phyloP scores from a whole-genome alignment of 805 yeast genomes.

The Ogataea saltuana region DNA sequence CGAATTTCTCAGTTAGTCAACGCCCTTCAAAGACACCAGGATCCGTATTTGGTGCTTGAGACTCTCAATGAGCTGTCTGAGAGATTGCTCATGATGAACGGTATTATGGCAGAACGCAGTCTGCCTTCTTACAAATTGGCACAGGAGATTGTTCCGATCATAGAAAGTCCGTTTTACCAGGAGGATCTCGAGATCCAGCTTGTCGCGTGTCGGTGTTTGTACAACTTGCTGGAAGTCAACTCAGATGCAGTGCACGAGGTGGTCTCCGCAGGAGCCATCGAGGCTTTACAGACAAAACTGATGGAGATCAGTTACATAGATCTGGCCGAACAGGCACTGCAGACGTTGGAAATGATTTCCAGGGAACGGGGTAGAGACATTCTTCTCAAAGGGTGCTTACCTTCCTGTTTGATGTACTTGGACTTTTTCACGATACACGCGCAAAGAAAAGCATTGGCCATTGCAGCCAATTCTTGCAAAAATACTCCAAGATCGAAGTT shows the following conservation, averaged over 20 bases:
- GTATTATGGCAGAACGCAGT: slow-evolving; percentile 58
- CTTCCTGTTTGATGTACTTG: slow-evolving; percentile 66
- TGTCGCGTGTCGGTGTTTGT: slow-evolving; percentile 79
- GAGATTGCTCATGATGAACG: slow-evolving; percentile 62
- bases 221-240: slow-evolving; percentile 75
- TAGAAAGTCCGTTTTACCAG: slow-evolving; percentile 56
- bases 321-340: slow-evolving; percentile 87
- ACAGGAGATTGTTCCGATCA: slow-evolving; percentile 52
- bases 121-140: slow-evolving; percentile 63
- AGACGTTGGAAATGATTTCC: slow-evolving; percentile 68
- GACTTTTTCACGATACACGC: slow-evolving; percentile 91
- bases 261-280: slow-evolving; percentile 64
- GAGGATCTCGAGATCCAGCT: slow-evolving; percentile 79
- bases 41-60: slow-evolving; percentile 62
- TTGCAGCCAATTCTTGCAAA: slow-evolving; percentile 69
- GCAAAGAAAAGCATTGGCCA: slow-evolving; percentile 75
- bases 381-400: slow-evolving; percentile 59
- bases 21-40: slow-evolving; percentile 47
- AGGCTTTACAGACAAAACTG: slow-evolving; percentile 63
- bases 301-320: slow-evolving; percentile 82
- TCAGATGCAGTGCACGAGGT: slow-evolving; percentile 63
- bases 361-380: slow-evolving; percentile 52
- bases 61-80: slow-evolving; percentile 66
- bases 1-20: slow-evolving; percentile 35
- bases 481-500: slow-evolving; percentile 47